Percentiles rank a stretch among this genome's conserved stretches.
Evolutionary conservation across 108 stramenopile genomes (phyloP).

Genomic region (Conticribra weissflogii): DNA sequence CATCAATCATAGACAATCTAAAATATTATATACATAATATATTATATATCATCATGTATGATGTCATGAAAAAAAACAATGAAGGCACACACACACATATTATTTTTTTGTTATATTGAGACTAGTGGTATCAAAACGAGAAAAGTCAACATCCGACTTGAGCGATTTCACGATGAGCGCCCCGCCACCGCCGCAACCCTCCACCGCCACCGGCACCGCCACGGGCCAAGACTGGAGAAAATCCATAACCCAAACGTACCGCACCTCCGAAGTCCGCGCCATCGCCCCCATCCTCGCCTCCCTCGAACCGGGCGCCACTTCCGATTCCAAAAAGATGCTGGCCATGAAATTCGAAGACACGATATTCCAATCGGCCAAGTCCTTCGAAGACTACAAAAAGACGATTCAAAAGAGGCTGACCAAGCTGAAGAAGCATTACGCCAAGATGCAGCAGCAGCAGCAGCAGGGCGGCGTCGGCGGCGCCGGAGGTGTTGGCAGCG

Average conservation of each 20-base stretch:
- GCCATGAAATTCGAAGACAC: slow-evolving; percentile 81
- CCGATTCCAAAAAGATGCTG: slow-evolving; percentile 72
- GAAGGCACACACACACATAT: not conserved
- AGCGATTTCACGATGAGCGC: no score
- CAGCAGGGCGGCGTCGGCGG: slow-evolving; percentile 6
- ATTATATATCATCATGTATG: no score
- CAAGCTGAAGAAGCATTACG: slow-evolving; percentile 74
- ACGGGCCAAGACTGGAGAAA: slow-evolving; percentile 60
- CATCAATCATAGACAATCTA: no score
- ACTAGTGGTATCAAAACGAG: no score
- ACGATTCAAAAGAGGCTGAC: slow-evolving; percentile 72
- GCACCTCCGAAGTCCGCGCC: slow-evolving; percentile 71
- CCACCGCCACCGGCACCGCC: no score
- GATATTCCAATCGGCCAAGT: slow-evolving; percentile 66
- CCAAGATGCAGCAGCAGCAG: slow-evolving; percentile 35
- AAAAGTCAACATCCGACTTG: no score
- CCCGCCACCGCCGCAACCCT: no score
- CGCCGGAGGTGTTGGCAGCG: not conserved
- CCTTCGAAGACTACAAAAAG: slow-evolving; percentile 75
- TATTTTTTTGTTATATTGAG: no score
- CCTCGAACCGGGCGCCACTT: slow-evolving; percentile 73
- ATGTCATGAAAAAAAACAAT: not conserved
- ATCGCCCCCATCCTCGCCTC: slow-evolving; percentile 77
- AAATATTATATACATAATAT: no score
- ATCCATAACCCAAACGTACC: slow-evolving; percentile 67